A percentile compares a stretch with the other conserved stretches of the same genome.
phyloP scores from a whole-genome alignment of 1,139 yeast species.

The Kodamaea sp. region DNA sequence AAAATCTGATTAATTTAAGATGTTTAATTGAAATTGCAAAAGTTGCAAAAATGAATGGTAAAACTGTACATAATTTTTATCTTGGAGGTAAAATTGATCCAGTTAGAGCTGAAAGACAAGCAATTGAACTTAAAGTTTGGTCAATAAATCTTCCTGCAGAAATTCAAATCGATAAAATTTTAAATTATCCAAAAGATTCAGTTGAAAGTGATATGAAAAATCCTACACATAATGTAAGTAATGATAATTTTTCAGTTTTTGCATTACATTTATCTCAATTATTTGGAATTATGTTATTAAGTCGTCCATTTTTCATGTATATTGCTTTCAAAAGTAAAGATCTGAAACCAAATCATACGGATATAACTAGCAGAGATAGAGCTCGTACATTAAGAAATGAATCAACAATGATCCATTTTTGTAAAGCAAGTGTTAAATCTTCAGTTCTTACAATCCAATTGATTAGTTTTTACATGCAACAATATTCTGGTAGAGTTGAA shows the following conservation, averaged over 20 bases:
- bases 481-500: slow-evolving; percentile 14
- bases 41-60: slow-evolving; percentile 25
- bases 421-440: slow-evolving; percentile 36
- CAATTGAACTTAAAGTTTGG: slow-evolving; percentile 41
- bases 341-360: neutral
- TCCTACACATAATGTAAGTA: slow-evolving; percentile 7
- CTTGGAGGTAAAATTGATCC: slow-evolving; percentile 34
- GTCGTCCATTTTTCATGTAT: slow-evolving; percentile 46
- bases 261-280: slow-evolving; percentile 39
- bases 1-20: slow-evolving; percentile 11
- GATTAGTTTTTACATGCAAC: slow-evolving; percentile 20
- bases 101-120: slow-evolving; percentile 31
- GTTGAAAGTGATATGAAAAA: slow-evolving; percentile 5
- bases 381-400: slow-evolving; percentile 14
- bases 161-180: slow-evolving; percentile 17
- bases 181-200: slow-evolving; percentile 10
- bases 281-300: slow-evolving; percentile 38
- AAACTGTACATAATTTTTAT: slow-evolving; percentile 32
- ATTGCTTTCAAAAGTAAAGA: slow-evolving; percentile 13
- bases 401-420: slow-evolving; percentile 19
- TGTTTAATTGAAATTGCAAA: slow-evolving; percentile 15
- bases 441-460: slow-evolving; percentile 34
- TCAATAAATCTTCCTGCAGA: slow-evolving; percentile 28
- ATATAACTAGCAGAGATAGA: slow-evolving; percentile 2
- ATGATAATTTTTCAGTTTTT: slow-evolving; percentile 22